phyloP scores from a whole-genome alignment of 805 yeast species.

The Cyberlindnera subsufficiens region DNA sequence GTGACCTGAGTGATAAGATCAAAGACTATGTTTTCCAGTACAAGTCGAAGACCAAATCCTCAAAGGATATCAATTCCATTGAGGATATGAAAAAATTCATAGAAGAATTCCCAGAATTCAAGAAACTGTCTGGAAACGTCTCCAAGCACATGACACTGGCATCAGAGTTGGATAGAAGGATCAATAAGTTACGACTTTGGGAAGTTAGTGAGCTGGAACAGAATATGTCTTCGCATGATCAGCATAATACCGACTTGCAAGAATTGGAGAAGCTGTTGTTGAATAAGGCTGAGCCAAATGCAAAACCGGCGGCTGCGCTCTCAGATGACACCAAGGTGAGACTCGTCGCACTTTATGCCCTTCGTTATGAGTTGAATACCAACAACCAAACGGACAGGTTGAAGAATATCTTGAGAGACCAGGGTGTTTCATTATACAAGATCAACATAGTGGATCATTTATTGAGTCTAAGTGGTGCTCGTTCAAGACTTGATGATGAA shows the following conservation, averaged over 20 bases:
- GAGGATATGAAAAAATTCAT: constrained; percentile 88
- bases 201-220: constrained; percentile 89
- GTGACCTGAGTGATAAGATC: constrained; percentile 86
- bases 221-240: constrained; percentile 62
- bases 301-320: constrained; percentile 33
- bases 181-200: constrained; percentile 63
- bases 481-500: constrained; percentile 35
- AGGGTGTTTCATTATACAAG: constrained; percentile 24
- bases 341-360: constrained; percentile 64
- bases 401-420: constrained; percentile 31
- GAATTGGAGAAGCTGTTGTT: constrained; percentile 52
- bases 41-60: constrained; percentile 71
- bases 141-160: constrained; percentile 90
- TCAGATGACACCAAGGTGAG: constrained; percentile 59
- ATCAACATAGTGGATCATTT: constrained; percentile 31
- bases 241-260: constrained; percentile 49
- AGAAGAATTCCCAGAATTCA: constrained; percentile 91
- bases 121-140: constrained; percentile 80
- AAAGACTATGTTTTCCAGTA: constrained; percentile 80
- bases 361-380: constrained; percentile 56
- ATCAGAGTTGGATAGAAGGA: constrained; percentile 74
- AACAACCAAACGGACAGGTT: constrained; percentile 37
- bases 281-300: constrained; percentile 25
- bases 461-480: constrained; percentile 37
- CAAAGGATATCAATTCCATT: constrained; percentile 66